phyloP scores from a whole-genome alignment of 305 asterid species.

The Fraxinus floribunda region DNA sequence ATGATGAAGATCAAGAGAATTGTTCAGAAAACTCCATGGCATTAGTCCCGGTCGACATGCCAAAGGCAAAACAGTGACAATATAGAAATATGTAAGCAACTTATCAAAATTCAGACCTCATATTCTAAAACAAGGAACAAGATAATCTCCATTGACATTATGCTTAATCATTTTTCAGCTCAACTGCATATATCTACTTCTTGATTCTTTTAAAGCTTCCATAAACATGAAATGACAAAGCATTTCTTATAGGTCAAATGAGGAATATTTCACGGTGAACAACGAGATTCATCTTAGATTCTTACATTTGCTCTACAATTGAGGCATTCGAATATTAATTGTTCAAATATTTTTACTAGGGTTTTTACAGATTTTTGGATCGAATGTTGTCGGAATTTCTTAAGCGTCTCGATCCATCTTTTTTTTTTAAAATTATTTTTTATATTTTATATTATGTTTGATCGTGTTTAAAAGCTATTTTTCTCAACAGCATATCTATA shows the following conservation, averaged over 20 bases:
- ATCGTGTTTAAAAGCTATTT: not conserved
- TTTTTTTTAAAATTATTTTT: no score
- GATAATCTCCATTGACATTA: not conserved
- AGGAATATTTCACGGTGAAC: not conserved
- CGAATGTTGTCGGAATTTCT: not conserved
- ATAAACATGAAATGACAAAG: not conserved
- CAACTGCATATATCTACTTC: not conserved
- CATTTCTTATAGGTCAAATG: not conserved
- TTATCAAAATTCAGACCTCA: not conserved
- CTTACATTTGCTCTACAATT: not conserved
- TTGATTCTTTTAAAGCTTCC: not conserved
- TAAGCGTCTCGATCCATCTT: not conserved
- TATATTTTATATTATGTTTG: no score
- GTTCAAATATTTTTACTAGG: not conserved
- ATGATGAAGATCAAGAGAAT: not conserved
- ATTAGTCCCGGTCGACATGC: not conserved
- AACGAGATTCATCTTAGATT: not conserved
- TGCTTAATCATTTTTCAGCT: not conserved
- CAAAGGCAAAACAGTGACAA: not conserved
- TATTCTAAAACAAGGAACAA: not conserved
- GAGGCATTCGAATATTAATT: not conserved
- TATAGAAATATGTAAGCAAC: not conserved
- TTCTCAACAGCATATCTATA: not conserved
- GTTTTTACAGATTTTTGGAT: not conserved
- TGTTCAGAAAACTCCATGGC: not conserved